Base-by-base conservation (phyloP, 2,329 filamentous ascomycete genomes). In the Zelopaecilomyces penicillatus region DNA sequence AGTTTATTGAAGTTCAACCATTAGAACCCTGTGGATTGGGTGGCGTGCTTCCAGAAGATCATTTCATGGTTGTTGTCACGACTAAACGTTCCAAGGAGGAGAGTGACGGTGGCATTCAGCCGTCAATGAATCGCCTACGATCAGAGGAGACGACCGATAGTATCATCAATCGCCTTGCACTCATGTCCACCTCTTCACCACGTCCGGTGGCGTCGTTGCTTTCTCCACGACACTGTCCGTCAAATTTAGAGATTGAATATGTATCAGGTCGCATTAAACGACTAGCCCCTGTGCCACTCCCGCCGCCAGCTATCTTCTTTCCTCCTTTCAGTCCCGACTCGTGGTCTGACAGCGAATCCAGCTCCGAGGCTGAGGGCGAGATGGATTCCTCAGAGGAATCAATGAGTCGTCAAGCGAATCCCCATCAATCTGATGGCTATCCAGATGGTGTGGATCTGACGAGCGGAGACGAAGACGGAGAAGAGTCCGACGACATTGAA, bases 41-140 rank as follows among this genome's bases (percentile, higher is more conserved):
- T 5, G 77, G 77, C 10, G 72, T 80, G 0, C 62, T 71, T 28
- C 79, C 80, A 0, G 78, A 82, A n/a, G 80, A 83, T 50, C 79
- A 83, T 50, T 83, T 83, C 47, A 66, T 73, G 35, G 64, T 82
- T 1, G 65, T 73, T 3, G 77, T 82, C 3, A 67, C 67, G 3
- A 79, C 76, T 0, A 67, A 62, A 35, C 65, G 74, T 11, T 60
- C 66, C 0, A 69, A 62, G 28, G 50, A 53, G 9, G 57, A 64
- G 33, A 43, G 37, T 19, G 28, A 42, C 26, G 27, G 7, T 7
- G 10, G n/a, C 27, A 30, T 6, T 28, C 7, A 5, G 2, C 26
- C 28, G 1, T 30, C 12, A 10, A 38, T 5, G 11, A 46, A 41
- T 10, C 43, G 42, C 12, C 43, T 51, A 4, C 49, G n/a, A 8